Percentiles rank a stretch among this genome's conserved stretches.
These are phyloP conservation scores for Boletus rubescentipes DNA, from an alignment of 768 basidiomycete genomes.

Conservation along the genomic window DNA sequence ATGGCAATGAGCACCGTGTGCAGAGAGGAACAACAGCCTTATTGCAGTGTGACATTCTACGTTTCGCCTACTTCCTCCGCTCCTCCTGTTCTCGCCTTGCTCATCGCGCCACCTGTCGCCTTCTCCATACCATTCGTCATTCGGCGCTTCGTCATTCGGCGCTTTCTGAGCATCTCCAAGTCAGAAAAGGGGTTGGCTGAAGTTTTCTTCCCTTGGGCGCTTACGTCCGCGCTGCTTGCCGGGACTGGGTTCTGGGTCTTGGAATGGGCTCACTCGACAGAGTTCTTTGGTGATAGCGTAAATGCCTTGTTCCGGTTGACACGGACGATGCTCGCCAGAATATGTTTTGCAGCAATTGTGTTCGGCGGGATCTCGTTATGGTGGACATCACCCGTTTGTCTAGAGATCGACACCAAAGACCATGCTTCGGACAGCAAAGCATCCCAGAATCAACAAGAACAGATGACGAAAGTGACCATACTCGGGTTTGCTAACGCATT, in stretches of 20 bases:
- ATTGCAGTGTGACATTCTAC: constrained; percentile 90
- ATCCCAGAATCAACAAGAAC: constrained; percentile 23
- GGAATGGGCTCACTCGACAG: constrained; percentile 73
- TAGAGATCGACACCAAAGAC: constrained; percentile 51
- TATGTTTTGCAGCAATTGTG: constrained; percentile 48
- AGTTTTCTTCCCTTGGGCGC: constrained; percentile 56
- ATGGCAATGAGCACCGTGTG: constrained; percentile 85
- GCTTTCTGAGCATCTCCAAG: constrained; percentile 62
- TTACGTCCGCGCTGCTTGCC: constrained; percentile 57
- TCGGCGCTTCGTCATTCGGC: constrained; percentile 48
- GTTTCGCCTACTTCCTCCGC: constrained; percentile 65
- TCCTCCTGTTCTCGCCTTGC: constrained; percentile 58
- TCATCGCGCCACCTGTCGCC: constrained; percentile 56
- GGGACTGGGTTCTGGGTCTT: constrained; percentile 74
- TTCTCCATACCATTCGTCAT: constrained; percentile 57
- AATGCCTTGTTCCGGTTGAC: constrained; percentile 44
- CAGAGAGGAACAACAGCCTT: constrained; percentile 91
- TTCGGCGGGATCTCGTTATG: constrained; percentile 62
- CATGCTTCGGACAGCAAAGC: constrained; percentile 8
- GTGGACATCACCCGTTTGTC: constrained; percentile 71
- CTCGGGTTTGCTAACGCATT: constrained; percentile 89
- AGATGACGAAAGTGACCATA: constrained; percentile 51
- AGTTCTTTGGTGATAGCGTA: constrained; percentile 41
- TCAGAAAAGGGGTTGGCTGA: constrained; percentile 75
- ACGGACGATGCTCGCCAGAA: constrained; percentile 64